These are phyloP conservation scores for Actinomortierella wolfii DNA, from an alignment of 371 early-diverging fungal species.

Conservation along the genomic window DNA sequence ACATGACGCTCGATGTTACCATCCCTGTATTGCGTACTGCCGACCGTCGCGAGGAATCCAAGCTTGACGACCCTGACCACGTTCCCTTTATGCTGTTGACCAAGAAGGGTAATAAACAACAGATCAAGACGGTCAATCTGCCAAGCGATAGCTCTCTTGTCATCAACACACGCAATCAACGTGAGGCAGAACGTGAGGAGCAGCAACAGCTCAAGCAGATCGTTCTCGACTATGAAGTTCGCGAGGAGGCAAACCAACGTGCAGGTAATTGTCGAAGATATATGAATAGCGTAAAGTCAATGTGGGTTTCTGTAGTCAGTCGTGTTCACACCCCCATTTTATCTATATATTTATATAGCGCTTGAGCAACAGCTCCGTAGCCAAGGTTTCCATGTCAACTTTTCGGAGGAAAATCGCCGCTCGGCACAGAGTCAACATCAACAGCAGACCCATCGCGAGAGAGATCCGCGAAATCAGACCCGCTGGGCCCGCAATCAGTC, in stretches of 20 bases:
- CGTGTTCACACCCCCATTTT: not conserved
- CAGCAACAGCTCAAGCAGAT: constrained; percentile 87
- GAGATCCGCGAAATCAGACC: constrained; percentile 8
- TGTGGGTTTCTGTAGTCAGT: not conserved
- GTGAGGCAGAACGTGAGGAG: constrained; percentile 88
- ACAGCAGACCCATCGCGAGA: not conserved
- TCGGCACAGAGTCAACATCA: constrained; percentile 3
- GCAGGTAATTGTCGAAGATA: constrained; percentile 46
- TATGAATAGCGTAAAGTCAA: not conserved
- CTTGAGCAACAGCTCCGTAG: constrained; percentile 46
- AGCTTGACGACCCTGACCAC: constrained; percentile 47
- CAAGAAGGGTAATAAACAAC: constrained; percentile 92
- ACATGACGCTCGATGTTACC: constrained; percentile 78
- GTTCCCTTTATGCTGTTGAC: constrained; percentile 90
- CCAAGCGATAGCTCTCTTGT: constrained; percentile 88
- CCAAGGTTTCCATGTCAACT: constrained; percentile 45
- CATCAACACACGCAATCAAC: constrained; percentile 78
- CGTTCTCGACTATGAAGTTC: constrained; percentile 89
- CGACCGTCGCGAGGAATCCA: constrained; percentile 33
- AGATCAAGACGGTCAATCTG: constrained; percentile 78
- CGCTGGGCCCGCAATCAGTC: constrained; percentile 42
- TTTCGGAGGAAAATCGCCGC: constrained; percentile 41
- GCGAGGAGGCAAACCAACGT: constrained; percentile 72
- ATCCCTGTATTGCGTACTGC: constrained; percentile 73
- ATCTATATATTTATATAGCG: constrained; percentile 23